Evolutionary conservation across 441 rosid genomes (phyloP).

Genomic region (Flueggea neowawraea): DNA sequence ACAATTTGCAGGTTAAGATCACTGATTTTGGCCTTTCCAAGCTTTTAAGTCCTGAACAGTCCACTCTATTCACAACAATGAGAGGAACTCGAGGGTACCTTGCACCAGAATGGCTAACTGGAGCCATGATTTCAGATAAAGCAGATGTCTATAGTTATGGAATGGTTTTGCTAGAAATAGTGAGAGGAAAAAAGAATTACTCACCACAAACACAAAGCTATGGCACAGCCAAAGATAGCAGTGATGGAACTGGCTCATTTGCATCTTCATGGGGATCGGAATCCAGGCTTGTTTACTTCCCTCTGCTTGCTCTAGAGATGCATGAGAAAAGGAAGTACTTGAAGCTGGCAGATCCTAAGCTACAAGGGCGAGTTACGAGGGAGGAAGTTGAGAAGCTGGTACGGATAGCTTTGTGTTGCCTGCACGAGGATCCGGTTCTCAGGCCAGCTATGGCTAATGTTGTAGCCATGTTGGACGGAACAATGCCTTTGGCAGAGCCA

Average conservation of each 20-base stretch:
- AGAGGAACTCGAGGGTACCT: slow-evolving; percentile 98
- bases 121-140: slow-evolving; percentile 77
- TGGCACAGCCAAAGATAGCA: slow-evolving; percentile 28
- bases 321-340: slow-evolving; percentile 73
- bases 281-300: slow-evolving; percentile 53
- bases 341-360: slow-evolving; percentile 75
- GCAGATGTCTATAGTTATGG: slow-evolving; percentile 92
- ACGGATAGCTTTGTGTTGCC: slow-evolving; percentile 65
- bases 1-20: slow-evolving; percentile 71
- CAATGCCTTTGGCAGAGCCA: slow-evolving; percentile 55
- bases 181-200: slow-evolving; percentile 93
- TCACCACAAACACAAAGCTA: slow-evolving; percentile 46
- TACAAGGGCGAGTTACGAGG: slow-evolving; percentile 61
- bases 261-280: slow-evolving; percentile 40
- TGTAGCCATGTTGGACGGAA: slow-evolving; percentile 83
- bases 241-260: slow-evolving; percentile 28
- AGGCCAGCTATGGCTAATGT: slow-evolving; percentile 69
- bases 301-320: slow-evolving; percentile 86
- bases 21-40: slow-evolving; percentile 95
- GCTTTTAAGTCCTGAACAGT: slow-evolving; percentile 77
- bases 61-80: slow-evolving; percentile 91
- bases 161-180: slow-evolving; percentile 87
- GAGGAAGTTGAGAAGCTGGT: slow-evolving; percentile 67
- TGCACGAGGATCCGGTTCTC: slow-evolving; percentile 66
- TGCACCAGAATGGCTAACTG: slow-evolving; percentile 97